A percentile compares a stretch with the other conserved stretches of the same genome.
These are phyloP conservation scores for Pleurotus ostreatus DNA, from an alignment of 768 basidiomycete species.

Conservation along the genomic window DNA sequence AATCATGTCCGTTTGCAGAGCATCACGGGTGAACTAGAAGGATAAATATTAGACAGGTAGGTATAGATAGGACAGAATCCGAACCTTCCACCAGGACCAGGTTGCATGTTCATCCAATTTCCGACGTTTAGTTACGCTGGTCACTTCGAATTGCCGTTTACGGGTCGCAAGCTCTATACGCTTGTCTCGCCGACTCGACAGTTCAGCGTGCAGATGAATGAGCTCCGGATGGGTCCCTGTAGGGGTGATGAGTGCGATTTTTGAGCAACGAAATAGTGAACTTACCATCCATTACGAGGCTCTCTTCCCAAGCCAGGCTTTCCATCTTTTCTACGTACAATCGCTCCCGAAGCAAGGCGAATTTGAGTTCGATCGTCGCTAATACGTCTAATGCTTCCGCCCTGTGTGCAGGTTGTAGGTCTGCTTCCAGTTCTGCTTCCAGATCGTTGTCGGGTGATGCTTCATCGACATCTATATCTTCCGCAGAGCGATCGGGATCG, in stretches of 20 bases:
- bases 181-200: conserved; percentile 75
- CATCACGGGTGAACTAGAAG: conserved; percentile 65
- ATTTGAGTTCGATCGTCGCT: conserved; percentile 89
- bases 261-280: conserved; percentile 10
- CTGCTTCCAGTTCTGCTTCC: conserved; percentile 52
- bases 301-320: conserved; percentile 82
- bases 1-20: conserved; percentile 83
- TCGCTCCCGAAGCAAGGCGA: conserved; percentile 80
- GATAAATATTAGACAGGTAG: conserved; percentile 7
- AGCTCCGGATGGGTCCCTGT: conserved; percentile 85
- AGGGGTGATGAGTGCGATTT: conserved; percentile 7
- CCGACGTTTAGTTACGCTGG: conserved; percentile 56
- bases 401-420: conserved; percentile 77
- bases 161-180: conserved; percentile 77
- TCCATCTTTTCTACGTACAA: conserved; percentile 96
- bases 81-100: conserved; percentile 91
- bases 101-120: conserved; percentile 70
- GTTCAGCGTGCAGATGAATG: conserved; percentile 72
- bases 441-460: conserved; percentile 36
- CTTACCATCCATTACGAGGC: conserved; percentile 72
- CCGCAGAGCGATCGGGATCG: conserved; percentile 26
- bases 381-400: conserved; percentile 87
- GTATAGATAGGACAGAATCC: conserved; percentile 14
- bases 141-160: conserved; percentile 66
- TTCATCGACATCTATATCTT: conserved; percentile 30